phyloP scores from a whole-genome alignment of 345 rosid genomes.

The Eucalyptus regnans region DNA sequence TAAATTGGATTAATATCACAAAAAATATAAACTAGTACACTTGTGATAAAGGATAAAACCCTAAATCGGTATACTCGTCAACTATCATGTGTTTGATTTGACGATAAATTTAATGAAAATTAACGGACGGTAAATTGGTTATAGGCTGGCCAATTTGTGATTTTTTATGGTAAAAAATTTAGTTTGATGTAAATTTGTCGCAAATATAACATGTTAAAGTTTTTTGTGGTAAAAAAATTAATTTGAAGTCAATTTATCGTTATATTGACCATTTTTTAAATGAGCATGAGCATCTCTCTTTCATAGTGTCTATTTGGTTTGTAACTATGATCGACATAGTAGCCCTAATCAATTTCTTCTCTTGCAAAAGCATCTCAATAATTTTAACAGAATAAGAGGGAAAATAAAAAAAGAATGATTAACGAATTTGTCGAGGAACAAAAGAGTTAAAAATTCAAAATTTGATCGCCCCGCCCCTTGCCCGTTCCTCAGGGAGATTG shows the following conservation, averaged over 20 bases:
- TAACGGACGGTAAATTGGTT: fast-evolving
- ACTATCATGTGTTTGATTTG: no score
- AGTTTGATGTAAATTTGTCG: no score
- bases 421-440: no score
- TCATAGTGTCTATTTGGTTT: fast-evolving
- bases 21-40: fast-evolving
- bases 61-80: fast-evolving
- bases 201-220: fast-evolving
- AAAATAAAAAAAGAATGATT: no score
- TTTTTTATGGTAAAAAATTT: no score
- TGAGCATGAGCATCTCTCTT: not conserved
- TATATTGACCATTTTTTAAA: fast-evolving
- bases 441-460: no score
- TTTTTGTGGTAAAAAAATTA: no score
- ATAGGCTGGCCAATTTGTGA: fast-evolving
- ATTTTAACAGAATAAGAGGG: no score
- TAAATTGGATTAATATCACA: no score
- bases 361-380: not conserved
- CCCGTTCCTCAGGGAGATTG: no score
- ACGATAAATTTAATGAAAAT: fast-evolving
- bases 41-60: fast-evolving
- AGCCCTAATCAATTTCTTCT: not conserved
- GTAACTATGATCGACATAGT: no score
- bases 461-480: no score
- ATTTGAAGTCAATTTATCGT: fast-evolving